Evolutionary conservation across 2,329 filamentous ascomycete genomes (phyloP).

Genomic region (Venturia oleaginea): DNA sequence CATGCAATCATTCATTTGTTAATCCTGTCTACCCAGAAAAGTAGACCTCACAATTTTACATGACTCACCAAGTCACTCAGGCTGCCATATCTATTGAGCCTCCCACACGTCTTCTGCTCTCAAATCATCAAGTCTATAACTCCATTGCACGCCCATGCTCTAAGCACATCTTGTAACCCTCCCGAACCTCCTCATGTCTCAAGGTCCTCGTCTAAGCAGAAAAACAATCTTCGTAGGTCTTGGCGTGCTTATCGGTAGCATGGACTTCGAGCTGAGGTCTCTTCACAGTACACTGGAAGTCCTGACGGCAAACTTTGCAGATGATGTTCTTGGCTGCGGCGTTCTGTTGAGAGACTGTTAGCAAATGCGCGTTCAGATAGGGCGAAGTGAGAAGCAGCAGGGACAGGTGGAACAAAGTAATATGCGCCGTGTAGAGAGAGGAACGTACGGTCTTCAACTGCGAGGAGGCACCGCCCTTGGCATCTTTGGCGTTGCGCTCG

Average conservation of each 20-base stretch:
- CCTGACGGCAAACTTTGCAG: slow-evolving; percentile 67
- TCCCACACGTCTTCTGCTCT: not conserved
- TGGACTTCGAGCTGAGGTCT: slow-evolving; percentile 63
- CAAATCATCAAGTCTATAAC: not conserved
- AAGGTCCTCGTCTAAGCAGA: not conserved
- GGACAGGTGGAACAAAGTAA: not conserved
- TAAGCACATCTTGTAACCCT: not conserved
- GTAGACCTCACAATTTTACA: not conserved
- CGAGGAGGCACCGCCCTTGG: slow-evolving; percentile 25
- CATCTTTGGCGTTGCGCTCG: slow-evolving; percentile 25
- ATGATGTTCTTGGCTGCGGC: slow-evolving; percentile 65
- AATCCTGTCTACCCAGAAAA: not conserved
- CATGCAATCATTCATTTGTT: too few relatives aligned
- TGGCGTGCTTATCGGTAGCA: slow-evolving; percentile 68
- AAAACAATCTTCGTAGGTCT: slow-evolving; percentile 63
- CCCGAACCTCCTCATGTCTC: not conserved
- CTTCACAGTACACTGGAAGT: slow-evolving; percentile 70
- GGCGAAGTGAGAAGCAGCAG: not conserved
- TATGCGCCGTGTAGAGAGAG: not conserved
- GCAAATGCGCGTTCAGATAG: not conserved
- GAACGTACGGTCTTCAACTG: slow-evolving; percentile 28
- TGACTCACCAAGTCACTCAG: not conserved
- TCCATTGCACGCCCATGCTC: not conserved
- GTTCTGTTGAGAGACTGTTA: slow-evolving; percentile 43
- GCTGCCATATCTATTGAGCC: not conserved